Base-by-base conservation (phyloP, 495 filamentous ascomycete genomes). In the Jackrogersella minutella region DNA sequence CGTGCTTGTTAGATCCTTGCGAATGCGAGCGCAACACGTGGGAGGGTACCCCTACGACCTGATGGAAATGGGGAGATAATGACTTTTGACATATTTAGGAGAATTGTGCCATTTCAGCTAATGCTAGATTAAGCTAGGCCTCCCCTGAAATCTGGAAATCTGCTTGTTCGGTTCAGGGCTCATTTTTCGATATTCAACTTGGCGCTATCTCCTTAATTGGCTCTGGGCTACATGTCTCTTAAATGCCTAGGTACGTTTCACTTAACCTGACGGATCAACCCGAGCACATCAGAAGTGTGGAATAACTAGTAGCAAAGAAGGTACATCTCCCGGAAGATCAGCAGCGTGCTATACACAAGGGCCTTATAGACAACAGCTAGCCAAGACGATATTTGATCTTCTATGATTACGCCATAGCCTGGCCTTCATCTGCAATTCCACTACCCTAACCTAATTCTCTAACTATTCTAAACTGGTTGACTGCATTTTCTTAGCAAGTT, bases 401-500 rank as follows among this genome's bases (percentile, higher is more conserved):
- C 5, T 31, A 17, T 16, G n/a, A 17, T 31, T 0, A 3, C 21
- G 6, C 13, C 4, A 47, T 17, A 16, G 9, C 14, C 2, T 40
- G 17, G n/a, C 14, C 36, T n/a, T 37, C 24, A 30, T 47, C 7
- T 30, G 5, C 24, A 5, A 30, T 30, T n/a, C 7, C n/a, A n/a
- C n/a, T n/a, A n/a, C n/a, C n/a, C n/a, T n/a, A n/a, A 9, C 5
- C 26, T 57, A 36, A 8, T 39, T 53, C 11, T 62, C 13, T 55
- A 41, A 5, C 13, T 63, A 52, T 43, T 54, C 59, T 44, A 54
- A 8, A 39, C 41, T 64, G 0, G 13, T 5, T 36, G 19, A 5
- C 14, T 22, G 62, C 17, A 31, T 31, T 73, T 70, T 78, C n/a
- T 31, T 51, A 11, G 46, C 44, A n/a, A 62, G 71, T 54, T 84